Conservation (phyloP, 345 rosid genomes). For the Sisymbrium irio region DNA sequence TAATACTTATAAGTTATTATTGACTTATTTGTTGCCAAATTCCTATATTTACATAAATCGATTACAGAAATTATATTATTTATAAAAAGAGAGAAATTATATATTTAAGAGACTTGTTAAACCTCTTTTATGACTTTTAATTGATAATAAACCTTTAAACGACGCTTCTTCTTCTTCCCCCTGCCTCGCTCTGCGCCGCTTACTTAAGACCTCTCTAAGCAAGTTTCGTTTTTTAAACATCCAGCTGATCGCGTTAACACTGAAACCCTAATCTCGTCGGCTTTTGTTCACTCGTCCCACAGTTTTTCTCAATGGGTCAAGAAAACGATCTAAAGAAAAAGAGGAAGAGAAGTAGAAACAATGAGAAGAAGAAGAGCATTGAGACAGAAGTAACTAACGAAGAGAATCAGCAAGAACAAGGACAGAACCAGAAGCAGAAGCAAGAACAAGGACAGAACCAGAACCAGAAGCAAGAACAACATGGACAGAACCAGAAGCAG, state of each 20-base stretch:
- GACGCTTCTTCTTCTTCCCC: constrained; percentile 9
- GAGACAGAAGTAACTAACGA: constrained; percentile 4
- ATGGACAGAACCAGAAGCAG: background rate
- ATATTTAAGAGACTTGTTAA: background rate
- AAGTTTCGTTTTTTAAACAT: background rate
- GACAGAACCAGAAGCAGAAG: background rate
- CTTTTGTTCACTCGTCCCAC: background rate
- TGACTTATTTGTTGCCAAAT: background rate
- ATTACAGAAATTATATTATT: background rate
- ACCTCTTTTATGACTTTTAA: background rate
- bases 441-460: constrained; percentile 3
- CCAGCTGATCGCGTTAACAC: background rate
- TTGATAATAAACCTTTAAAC: background rate
- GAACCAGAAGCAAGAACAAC: background rate
- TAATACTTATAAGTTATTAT: too few species aligned
- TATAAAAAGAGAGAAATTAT: background rate
- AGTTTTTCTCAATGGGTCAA: constrained; percentile 5
- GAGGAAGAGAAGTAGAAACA: constrained; percentile 16
- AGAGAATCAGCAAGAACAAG: constrained; percentile 10
- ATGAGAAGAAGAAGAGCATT: background rate
- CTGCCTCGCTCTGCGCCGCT: constrained; percentile 6
- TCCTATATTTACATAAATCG: background rate
- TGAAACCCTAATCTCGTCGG: background rate
- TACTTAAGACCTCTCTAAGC: background rate
- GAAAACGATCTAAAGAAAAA: constrained; percentile 7